Base-by-base conservation (phyloP, 768 basidiomycete genomes). In the Strobilomyces dryophilus region DNA sequence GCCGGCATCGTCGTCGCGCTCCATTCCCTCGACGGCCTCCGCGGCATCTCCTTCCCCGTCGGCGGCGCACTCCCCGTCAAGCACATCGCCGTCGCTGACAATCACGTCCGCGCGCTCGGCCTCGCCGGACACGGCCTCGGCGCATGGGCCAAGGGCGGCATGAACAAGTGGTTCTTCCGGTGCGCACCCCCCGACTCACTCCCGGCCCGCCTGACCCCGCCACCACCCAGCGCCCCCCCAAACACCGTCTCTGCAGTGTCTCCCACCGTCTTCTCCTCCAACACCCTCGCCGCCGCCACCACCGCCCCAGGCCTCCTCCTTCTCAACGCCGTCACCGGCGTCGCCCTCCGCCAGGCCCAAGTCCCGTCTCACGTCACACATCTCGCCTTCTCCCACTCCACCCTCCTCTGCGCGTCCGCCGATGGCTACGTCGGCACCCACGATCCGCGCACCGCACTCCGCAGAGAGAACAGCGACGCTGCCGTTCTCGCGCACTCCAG, bases 101-200 rank as follows among this genome's bases (percentile, higher is more conserved):
- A 84, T 29, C 83, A 89, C 65, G 80, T 98, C 14, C 76, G 82
- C 52, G 89, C 87, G 14, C 67, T 79, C 53, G 80, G 82, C 27
- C 60, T 76, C 36, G 74, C 78, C n/a, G 78, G 82, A 20, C 73
- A 80, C 40, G 87, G 89, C 14, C 52, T 92, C 31, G 90, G 90
- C 34, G 80, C 84, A 34, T 92, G 90, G 90, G 71, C 80, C 12
- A 92, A 92, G 69, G 91, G 90, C 42, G 91, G 90, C 26, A 76
- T 83, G 67, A 92, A 90, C 71, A 89, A 84, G 68, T 93, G 89
- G 89, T 87, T 75, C 62, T 81, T 76, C 68, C 79, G 78, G 89
- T 90, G 62, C 59, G 84, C 67, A 34, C 24, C 10, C 18, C 1
- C 6, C 29, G 0, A 2, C 27, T 21, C 46, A 0, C 8, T 0